Evolutionary conservation across 441 rosid species (phyloP).

Genomic region (Croton laevigatus): DNA sequence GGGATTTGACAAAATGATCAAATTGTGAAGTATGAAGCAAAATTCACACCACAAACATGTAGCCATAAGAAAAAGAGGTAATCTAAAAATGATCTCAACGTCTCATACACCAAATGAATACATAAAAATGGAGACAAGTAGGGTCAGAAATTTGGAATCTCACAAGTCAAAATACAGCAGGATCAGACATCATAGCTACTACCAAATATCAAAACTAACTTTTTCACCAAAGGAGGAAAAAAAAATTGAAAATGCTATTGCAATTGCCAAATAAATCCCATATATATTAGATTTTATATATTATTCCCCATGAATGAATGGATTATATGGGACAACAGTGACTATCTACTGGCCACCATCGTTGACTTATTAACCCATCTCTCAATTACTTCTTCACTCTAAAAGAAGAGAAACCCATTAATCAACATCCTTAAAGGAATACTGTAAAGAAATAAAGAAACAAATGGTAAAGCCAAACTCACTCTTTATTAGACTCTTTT

Average conservation of each 20-base stretch:
- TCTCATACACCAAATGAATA: neutral
- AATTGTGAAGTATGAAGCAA: neutral
- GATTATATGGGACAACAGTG: constrained; percentile 5
- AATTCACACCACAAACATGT: neutral
- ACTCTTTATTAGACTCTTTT: neutral
- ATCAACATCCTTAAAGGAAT: neutral
- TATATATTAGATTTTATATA: neutral
- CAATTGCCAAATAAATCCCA: too few relatives aligned
- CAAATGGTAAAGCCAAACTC: neutral
- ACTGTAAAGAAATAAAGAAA: neutral
- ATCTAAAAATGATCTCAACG: constrained; percentile 13
- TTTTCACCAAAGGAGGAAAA: constrained; percentile 29
- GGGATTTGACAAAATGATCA: neutral
- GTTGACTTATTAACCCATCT: constrained; percentile 40
- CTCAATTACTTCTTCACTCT: constrained; percentile 21
- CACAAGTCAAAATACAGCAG: constrained; percentile 44
- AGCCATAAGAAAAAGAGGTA: neutral
- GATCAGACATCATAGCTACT: constrained; percentile 37
- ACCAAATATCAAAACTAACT: constrained; percentile 39
- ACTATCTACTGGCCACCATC: constrained; percentile 27
- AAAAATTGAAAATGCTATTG: constrained; percentile 12
- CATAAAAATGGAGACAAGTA: constrained; percentile 28
- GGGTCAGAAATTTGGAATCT: constrained; percentile 34
- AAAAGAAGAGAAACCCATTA: constrained; percentile 11
- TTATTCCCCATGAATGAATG: neutral